Evolutionary conservation across 768 basidiomycete genomes (phyloP), one percentile per base, ranked within the genome.

Genomic region (Termitomyces bulborhizus): DNA sequence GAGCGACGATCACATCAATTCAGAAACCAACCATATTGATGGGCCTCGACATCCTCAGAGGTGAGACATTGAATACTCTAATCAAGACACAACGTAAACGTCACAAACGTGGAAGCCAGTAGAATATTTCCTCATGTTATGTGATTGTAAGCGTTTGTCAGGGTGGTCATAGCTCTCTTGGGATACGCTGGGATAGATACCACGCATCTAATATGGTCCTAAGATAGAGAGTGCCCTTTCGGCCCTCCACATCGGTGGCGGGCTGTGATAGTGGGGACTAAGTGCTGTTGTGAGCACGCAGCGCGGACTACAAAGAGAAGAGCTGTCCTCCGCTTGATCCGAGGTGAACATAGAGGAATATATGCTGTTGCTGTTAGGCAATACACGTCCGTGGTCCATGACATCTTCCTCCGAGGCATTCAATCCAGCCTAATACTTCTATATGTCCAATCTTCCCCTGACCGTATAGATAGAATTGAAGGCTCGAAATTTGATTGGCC

Each of bases 391-490:
- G 31, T 54, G 47, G 48, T 29, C 39, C 39, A 32, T 51, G 36
- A 46, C 27, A 49, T 54, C 31, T 31, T 44, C 12, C n/a, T 32
- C 56, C 47, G 44, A 58, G 57, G 43, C 36, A 43, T n/a, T 49
- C 36, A 37, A 48, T 48, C 32, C 11, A 26, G 9, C 9, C 31
- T 9, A 32, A n/a, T 21, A 37, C 12, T 36, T 32, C n/a, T 27
- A 45, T 51, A 16, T 36, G 26, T 21, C 34, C 46, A 16, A 41
- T 43, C 54, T n/a, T 34, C 24, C 48, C 47, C 29, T 26, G 21
- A 29, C 13, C 16, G 29, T 21, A n/a, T 27, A 42, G 12, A 34
- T 12, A 34, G 12, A 34, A 13, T 6, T 37, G 37, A 49, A 37
- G 26, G 24, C 8, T 48, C 4, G 24, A 44, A 12, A 26, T 37